Base-by-base conservation (phyloP, 306 rosid genomes). In the Cicer yamashitae region DNA sequence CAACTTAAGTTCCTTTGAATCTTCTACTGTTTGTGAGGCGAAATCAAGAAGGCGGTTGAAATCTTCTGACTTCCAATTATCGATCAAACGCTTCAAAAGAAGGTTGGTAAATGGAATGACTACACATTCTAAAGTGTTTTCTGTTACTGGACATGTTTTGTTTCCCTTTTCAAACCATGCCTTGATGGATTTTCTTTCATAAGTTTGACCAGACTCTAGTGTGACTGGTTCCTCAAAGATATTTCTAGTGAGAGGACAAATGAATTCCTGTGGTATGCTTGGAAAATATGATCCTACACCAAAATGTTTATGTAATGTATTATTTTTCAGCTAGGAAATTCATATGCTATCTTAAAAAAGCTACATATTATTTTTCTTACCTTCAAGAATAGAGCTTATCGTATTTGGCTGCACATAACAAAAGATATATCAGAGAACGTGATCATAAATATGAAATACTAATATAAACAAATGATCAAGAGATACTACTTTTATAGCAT, bases 151-250 rank as follows among this genome's bases (percentile, higher is more conserved):
- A 60, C 98, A 91, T 63, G 89, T 84, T 83, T 57, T 82, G 76
- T 89, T 89, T 78, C 97, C 96, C 79, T 85, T 82, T 74, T 83
- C 85, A 80, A 93, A 86, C 98, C 98, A 91, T 67, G 85, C 80
- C 82, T 82, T 82, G 59, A 91, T 86, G 63, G 96, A 92, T 25
- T 73, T 76, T 66, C 75, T 79, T 80, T 93, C 97, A 75, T 86
- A 93, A 64, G 96, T 93, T 82, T 91, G 87, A 14, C 97, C 96
- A 38, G 92, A 88, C 84, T 91, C 93, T 79, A 93, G 61, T 52
- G 93, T 93, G 63, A 91, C 89, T 10, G 98, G 98, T 68, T 93
- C 96, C 76, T 91, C 90, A 77, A 91, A 89, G 47, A 91, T 30
- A 78, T 74, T 64, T 51, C 93, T 87, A 61, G 88, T 91, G 39